phyloP scores from a whole-genome alignment of 1,284 basidiomycete species.

The Ceratobasidium sp. region DNA sequence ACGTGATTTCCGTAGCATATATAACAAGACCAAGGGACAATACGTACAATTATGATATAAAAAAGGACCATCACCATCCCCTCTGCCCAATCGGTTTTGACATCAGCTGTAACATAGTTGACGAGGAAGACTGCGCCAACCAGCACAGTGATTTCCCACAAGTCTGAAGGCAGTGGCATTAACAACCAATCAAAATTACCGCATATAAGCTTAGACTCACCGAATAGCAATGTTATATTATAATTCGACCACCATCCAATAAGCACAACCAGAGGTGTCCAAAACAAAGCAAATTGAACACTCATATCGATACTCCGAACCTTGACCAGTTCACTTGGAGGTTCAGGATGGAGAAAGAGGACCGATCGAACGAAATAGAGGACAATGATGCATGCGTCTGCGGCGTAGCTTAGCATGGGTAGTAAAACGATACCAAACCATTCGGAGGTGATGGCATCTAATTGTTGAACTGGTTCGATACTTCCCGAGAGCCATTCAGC shows the following conservation, averaged over 20 bases:
- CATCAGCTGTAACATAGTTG: too few relatives aligned
- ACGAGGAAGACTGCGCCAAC: too few relatives aligned
- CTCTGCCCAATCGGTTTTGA: too few relatives aligned
- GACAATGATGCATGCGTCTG: slow-evolving; percentile 65
- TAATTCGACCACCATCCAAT: slow-evolving; percentile 68
- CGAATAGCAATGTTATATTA: slow-evolving; percentile 55
- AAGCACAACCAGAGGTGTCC: slow-evolving; percentile 67
- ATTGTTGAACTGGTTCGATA: slow-evolving; percentile 58
- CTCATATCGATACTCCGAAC: slow-evolving; percentile 68
- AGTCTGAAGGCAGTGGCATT: too few relatives aligned
- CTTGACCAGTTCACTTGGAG: slow-evolving; percentile 62
- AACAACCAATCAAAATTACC: too few relatives aligned
- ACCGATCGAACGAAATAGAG: slow-evolving; percentile 56
- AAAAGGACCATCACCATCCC: too few relatives aligned
- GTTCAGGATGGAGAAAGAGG: slow-evolving; percentile 48
- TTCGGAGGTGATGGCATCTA: slow-evolving; percentile 45
- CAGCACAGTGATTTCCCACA: too few relatives aligned
- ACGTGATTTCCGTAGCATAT: not conserved
- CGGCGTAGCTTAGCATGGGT: slow-evolving; percentile 72
- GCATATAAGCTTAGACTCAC: slow-evolving; percentile 46
- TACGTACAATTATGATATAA: slow-evolving; percentile 60
- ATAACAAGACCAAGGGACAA: not conserved
- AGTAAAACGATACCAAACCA: slow-evolving; percentile 76
- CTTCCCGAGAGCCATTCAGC: slow-evolving; percentile 72
- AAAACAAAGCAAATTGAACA: slow-evolving; percentile 70